These are phyloP conservation scores for Mycena pura DNA, from an alignment of 768 basidiomycete genomes.

Conservation along the genomic window DNA sequence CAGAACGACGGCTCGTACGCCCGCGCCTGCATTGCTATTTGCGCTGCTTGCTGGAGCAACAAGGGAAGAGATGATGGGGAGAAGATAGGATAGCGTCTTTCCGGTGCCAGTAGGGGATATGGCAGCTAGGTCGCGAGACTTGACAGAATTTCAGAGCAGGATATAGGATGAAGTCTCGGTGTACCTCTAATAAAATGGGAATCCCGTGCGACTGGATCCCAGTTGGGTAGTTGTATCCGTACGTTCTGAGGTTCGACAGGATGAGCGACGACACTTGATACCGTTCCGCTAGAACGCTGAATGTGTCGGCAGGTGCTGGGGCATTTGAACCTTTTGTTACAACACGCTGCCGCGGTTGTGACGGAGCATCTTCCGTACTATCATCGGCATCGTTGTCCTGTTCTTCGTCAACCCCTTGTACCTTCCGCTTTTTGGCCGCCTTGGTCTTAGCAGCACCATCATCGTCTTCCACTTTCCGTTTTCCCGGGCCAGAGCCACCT, in stretches of 20 bases:
- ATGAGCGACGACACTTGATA: slow-evolving; percentile 67
- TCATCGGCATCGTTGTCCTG: slow-evolving; percentile 20
- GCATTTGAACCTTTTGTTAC: slow-evolving; percentile 75
- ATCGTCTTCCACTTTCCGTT: slow-evolving; percentile 51
- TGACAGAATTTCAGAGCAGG: slow-evolving; percentile 8
- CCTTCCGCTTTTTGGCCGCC: slow-evolving; percentile 47
- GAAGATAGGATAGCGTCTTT: slow-evolving; percentile 92
- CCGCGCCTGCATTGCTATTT: slow-evolving; percentile 53
- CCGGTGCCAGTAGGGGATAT: slow-evolving; percentile 98
- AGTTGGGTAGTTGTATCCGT: slow-evolving; percentile 73
- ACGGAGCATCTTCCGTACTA: slow-evolving; percentile 29
- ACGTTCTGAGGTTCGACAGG: slow-evolving; percentile 65
- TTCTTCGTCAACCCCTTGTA: slow-evolving; percentile 36
- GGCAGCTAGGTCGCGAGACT: slow-evolving; percentile 88
- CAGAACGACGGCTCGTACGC: slow-evolving; percentile 80
- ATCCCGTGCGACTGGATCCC: slow-evolving; percentile 83
- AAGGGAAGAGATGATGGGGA: slow-evolving; percentile 77
- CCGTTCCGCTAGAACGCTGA: slow-evolving; percentile 62
- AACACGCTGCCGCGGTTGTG: slow-evolving; percentile 61
- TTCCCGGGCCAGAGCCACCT: slow-evolving; percentile 51
- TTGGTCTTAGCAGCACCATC: slow-evolving; percentile 27
- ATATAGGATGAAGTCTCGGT: slow-evolving; percentile 25
- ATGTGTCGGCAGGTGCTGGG: slow-evolving; percentile 63
- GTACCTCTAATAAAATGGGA: slow-evolving; percentile 80
- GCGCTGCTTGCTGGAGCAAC: slow-evolving; percentile 58